These are phyloP conservation scores for Aureobasidium sp. DNA, from an alignment of 2,329 filamentous ascomycete genomes.

Conservation along the genomic window DNA sequence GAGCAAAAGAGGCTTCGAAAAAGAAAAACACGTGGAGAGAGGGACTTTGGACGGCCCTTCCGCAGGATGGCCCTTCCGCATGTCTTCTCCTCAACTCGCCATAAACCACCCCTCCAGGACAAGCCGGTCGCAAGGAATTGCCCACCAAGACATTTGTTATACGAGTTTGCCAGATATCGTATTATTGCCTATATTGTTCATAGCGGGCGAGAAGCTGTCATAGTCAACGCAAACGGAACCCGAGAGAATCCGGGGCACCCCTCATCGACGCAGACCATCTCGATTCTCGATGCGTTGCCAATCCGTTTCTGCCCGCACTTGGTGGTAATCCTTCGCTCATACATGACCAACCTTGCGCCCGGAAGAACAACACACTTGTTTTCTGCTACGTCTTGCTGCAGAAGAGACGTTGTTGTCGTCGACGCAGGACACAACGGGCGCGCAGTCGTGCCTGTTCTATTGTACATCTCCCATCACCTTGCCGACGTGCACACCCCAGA, in stretches of 20 bases:
- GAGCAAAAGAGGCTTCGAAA: not conserved
- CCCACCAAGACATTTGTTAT: not conserved
- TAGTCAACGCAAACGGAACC: not conserved
- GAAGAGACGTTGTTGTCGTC: not conserved
- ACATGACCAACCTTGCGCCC: not conserved
- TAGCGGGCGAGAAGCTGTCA: not conserved
- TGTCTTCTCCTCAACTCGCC: not conserved
- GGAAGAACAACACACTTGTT: not conserved
- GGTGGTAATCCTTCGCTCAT: conserved; percentile 2
- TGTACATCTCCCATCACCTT: not conserved
- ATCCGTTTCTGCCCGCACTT: not conserved
- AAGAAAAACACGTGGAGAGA: conserved; percentile 1
- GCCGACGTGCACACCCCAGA: not conserved
- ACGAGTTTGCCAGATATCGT: not conserved
- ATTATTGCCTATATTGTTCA: not conserved
- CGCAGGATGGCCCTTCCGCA: not conserved
- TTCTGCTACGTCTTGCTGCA: not conserved
- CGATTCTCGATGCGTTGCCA: not conserved
- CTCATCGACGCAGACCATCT: not conserved
- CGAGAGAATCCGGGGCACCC: conserved; percentile 8
- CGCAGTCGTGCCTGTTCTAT: not conserved
- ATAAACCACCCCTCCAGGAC: not conserved
- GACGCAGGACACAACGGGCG: conserved; percentile 9
- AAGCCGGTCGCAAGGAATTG: not conserved
- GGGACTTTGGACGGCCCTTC: not conserved